Evolutionary conservation across 805 yeast species (phyloP).

Genomic region (Pichia rugopelliculosa): DNA sequence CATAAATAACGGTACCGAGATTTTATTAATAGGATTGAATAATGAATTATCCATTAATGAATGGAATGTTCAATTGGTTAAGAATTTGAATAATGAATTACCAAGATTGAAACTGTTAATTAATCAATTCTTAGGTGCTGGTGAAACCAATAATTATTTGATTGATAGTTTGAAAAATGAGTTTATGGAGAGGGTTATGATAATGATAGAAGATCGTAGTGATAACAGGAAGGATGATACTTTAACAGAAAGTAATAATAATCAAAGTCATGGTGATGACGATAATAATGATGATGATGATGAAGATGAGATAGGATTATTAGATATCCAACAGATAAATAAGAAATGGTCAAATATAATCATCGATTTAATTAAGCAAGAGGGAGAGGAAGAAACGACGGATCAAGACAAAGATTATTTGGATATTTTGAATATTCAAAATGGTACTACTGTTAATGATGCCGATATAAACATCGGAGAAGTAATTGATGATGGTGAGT

Average conservation of each 20-base stretch:
- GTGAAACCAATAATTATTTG: constrained; percentile 40
- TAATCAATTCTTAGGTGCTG: constrained; percentile 48
- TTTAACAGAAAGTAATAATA: no score
- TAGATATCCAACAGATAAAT: neutral
- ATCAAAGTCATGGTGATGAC: no score
- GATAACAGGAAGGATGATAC: no score
- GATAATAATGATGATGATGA: neutral
- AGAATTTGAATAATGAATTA: constrained; percentile 43
- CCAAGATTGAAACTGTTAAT: constrained; percentile 51
- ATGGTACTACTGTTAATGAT: constrained; percentile 12
- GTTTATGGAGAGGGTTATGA: constrained; percentile 21
- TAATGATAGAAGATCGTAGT: no score
- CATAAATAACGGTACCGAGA: neutral
- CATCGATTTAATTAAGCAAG: neutral
- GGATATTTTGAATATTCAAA: neutral
- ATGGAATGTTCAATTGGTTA: constrained; percentile 32
- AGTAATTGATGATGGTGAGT: neutral
- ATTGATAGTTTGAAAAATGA: constrained; percentile 62
- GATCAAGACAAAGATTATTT: neutral
- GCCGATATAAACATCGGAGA: no score
- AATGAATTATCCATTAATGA: neutral
- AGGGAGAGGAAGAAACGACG: neutral
- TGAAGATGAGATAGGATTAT: neutral
- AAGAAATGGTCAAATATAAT: neutral
- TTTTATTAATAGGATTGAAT: neutral